Evolutionary conservation across 495 filamentous ascomycete species (phyloP).

Genomic region (Penicillium dipodomyicola): DNA sequence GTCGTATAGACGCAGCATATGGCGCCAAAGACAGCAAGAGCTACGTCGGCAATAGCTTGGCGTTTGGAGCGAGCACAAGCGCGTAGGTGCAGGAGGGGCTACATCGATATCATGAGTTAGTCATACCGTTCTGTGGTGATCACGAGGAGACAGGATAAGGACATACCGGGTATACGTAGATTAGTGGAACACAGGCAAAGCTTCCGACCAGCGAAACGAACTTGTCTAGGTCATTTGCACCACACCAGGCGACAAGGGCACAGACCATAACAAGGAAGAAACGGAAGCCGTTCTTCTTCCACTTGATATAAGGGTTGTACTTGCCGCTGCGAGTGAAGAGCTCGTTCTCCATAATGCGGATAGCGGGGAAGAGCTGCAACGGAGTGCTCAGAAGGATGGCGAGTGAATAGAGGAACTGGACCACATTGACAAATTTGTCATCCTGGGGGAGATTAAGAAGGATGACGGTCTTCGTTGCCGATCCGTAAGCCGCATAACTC

Average conservation of each 20-base stretch:
- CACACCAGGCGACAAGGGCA: constrained; percentile 83
- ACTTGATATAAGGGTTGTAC: constrained; percentile 94
- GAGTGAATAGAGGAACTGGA: constrained; percentile 92
- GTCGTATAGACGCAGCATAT: constrained; percentile 91
- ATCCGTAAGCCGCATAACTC: constrained; percentile 94
- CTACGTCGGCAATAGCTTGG: constrained; percentile 67
- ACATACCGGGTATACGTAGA: constrained; percentile 95
- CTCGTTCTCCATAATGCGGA: constrained; percentile 68
- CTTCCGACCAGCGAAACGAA: constrained; percentile 94
- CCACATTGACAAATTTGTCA: constrained; percentile 88
- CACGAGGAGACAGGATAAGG: constrained; percentile 9
- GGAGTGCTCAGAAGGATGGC: constrained; percentile 93
- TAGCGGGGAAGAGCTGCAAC: constrained; percentile 94
- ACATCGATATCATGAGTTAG: constrained; percentile 12
- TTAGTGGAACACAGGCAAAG: constrained; percentile 95
- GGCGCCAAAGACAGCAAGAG: constrained; percentile 75
- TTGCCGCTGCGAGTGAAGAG: constrained; percentile 84
- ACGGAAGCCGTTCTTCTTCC: constrained; percentile 96
- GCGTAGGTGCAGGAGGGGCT: constrained; percentile 86
- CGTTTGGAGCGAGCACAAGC: constrained; percentile 65
- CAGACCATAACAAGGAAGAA: constrained; percentile 88
- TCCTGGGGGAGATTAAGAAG: constrained; percentile 96
- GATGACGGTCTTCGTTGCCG: constrained; percentile 90
- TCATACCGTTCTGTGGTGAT: not conserved
- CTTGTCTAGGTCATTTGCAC: constrained; percentile 91